Percentiles rank a stretch among this genome's conserved stretches.
These are phyloP conservation scores for Boehmeria nivea DNA, from an alignment of 306 rosid species.

Conservation along the genomic window DNA sequence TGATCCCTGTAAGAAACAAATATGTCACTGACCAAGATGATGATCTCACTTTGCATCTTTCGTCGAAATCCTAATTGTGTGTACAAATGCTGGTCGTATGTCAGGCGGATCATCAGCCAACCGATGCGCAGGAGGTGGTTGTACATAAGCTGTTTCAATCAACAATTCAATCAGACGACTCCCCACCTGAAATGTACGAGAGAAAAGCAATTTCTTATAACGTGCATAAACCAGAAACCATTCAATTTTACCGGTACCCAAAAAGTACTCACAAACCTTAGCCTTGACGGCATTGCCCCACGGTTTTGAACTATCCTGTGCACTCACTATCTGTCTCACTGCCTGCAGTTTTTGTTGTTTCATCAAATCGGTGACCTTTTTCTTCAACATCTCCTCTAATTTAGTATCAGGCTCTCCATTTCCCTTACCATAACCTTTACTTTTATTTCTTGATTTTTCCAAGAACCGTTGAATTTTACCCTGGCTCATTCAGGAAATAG, in stretches of 20 bases:
- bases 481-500: conserved; percentile 43
- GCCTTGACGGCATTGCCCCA: conserved; percentile 68
- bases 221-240: conserved; percentile 7
- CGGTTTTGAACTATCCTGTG: conserved; percentile 43
- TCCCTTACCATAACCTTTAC: conserved; percentile 32
- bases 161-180: conserved; percentile 77
- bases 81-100: conserved; percentile 84
- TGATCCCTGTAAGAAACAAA: conserved; percentile 15
- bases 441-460: conserved; percentile 56
- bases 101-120: conserved; percentile 56
- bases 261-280: conserved; percentile 46
- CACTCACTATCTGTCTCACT: conserved; percentile 50
- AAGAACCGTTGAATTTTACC: conserved; percentile 70
- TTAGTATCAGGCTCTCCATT: conserved; percentile 27
- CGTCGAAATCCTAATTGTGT: conserved; percentile 43
- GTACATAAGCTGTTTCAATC: conserved; percentile 78
- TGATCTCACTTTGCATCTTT: conserved; percentile 47
- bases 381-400: conserved; percentile 62
- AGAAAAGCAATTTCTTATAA: conserved; percentile 10
- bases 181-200: conserved; percentile 56
- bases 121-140: conserved; percentile 62
- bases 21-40: conserved; percentile 14
- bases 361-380: conserved; percentile 69
- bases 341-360: conserved; percentile 61
- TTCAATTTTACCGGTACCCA: conserved; percentile 8